These are phyloP conservation scores for Aureobasidium sp. DNA, from an alignment of 2,329 filamentous ascomycete genomes.

Conservation along the genomic window DNA sequence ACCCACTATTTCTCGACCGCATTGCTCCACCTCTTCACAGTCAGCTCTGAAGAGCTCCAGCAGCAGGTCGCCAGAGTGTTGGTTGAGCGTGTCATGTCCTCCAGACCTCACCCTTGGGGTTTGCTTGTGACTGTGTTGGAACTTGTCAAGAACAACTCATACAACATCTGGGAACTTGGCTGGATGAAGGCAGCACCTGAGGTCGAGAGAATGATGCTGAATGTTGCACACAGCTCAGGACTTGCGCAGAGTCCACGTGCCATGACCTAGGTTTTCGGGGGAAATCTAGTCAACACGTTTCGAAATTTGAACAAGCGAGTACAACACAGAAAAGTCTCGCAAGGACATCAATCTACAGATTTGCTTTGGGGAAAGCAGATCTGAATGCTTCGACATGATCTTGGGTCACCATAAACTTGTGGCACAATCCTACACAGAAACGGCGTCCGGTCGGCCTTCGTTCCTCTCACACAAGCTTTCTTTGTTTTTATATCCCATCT, in stretches of 20 bases:
- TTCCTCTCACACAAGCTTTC: background rate
- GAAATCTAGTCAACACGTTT: background rate
- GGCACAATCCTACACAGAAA: background rate
- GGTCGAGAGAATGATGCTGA: constrained; percentile 45
- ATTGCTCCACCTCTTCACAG: constrained; percentile 72
- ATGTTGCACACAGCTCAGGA: constrained; percentile 20
- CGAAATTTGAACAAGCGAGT: background rate
- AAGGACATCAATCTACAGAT: background rate
- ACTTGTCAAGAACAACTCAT: constrained; percentile 83
- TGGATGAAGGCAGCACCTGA: constrained; percentile 88
- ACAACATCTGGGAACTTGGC: constrained; percentile 84
- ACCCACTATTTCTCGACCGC: constrained; percentile 90
- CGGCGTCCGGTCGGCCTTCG: background rate
- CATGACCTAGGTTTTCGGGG: constrained; percentile 11
- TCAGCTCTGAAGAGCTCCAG: constrained; percentile 63
- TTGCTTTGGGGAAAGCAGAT: constrained; percentile 6
- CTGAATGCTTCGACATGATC: background rate
- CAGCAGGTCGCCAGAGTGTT: constrained; percentile 87
- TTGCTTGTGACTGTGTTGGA: constrained; percentile 82
- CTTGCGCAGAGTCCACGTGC: constrained; percentile 13
- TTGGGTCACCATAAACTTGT: background rate
- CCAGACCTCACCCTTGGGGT: constrained; percentile 94
- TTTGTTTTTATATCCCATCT: constrained; percentile 7
- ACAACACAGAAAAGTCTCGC: background rate
- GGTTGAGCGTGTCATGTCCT: constrained; percentile 78